These are phyloP conservation scores for Periconia sp. DNA, from an alignment of 2,329 filamentous ascomycete species.

Conservation along the genomic window DNA sequence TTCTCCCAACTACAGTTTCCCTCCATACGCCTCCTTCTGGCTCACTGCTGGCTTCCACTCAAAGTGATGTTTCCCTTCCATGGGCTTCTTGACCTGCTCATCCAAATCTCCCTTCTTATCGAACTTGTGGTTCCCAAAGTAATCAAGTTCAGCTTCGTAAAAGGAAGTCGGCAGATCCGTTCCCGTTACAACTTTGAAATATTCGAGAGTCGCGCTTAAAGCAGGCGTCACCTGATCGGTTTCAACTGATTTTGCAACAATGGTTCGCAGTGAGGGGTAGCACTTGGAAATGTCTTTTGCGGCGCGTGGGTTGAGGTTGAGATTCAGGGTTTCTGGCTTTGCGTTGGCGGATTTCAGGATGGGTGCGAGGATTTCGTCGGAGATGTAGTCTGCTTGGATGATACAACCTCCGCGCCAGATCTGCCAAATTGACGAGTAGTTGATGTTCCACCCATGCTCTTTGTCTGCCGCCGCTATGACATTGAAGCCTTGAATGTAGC, in stretches of 20 bases:
- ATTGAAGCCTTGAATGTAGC: conserved; percentile 68
- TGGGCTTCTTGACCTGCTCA: conserved; percentile 48
- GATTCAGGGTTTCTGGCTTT: conserved; percentile 44
- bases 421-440: conserved; percentile 55
- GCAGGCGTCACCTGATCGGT: conserved; percentile 63
- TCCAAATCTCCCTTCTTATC: conserved; percentile 58
- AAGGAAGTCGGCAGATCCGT: conserved; percentile 67
- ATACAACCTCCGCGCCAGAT: conserved; percentile 74
- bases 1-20: too few relatives aligned
- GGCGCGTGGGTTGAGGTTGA: conserved; percentile 51
- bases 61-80: conserved; percentile 63
- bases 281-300: conserved; percentile 56
- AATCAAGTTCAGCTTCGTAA: conserved; percentile 71
- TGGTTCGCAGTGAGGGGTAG: conserved; percentile 56
- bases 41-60: conserved; percentile 58
- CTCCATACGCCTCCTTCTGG: conserved; percentile 15
- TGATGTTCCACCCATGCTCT: conserved; percentile 61
- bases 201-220: conserved; percentile 65
- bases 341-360: conserved; percentile 43
- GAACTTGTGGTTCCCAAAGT: conserved; percentile 69
- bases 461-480: conserved; percentile 62
- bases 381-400: conserved; percentile 68
- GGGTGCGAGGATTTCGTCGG: conserved; percentile 56
- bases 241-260: conserved; percentile 58
- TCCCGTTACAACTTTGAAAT: conserved; percentile 64